Evolutionary conservation across 768 basidiomycete genomes (phyloP).

Genomic region (Cystobasidium tubakii): DNA sequence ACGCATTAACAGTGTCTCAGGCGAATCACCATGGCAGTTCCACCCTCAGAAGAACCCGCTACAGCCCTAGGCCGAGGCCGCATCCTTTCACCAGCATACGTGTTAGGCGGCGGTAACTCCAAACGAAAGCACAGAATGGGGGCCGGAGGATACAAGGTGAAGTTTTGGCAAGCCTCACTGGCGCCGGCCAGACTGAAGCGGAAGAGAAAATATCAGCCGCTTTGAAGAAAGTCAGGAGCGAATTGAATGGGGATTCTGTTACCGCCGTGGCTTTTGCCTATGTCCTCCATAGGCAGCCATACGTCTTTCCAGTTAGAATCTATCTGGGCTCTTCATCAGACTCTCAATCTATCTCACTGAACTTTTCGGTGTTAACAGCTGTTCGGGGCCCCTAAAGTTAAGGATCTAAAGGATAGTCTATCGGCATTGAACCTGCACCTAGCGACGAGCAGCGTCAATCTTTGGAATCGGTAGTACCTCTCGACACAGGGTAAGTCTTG

Average conservation of each 20-base stretch:
- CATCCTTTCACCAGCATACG: conserved; percentile 5
- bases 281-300: background rate
- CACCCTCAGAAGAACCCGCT: background rate
- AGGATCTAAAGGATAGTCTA: conserved; percentile 39
- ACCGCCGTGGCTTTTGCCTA: conserved; percentile 35
- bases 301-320: conserved; percentile 31
- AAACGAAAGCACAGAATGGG: conserved; percentile 22
- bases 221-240: conserved; percentile 31
- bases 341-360: background rate
- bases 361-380: background rate
- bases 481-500: background rate
- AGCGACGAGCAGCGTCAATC: conserved; percentile 8
- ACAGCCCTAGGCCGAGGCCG: background rate
- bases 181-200: conserved; percentile 16
- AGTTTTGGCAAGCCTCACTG: background rate
- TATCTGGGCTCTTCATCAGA: background rate
- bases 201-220: background rate
- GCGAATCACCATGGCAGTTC: background rate
- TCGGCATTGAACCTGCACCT: conserved; percentile 32
- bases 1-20: no score
- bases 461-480: conserved; percentile 9
- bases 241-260: conserved; percentile 9
- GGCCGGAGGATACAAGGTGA: conserved; percentile 36
- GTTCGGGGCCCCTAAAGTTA: conserved; percentile 40
- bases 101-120: conserved; percentile 32